Percentiles rank a stretch among this genome's conserved stretches.
Conservation (phyloP, 345 rosid genomes). For the Tarenaya hassleriana region DNA sequence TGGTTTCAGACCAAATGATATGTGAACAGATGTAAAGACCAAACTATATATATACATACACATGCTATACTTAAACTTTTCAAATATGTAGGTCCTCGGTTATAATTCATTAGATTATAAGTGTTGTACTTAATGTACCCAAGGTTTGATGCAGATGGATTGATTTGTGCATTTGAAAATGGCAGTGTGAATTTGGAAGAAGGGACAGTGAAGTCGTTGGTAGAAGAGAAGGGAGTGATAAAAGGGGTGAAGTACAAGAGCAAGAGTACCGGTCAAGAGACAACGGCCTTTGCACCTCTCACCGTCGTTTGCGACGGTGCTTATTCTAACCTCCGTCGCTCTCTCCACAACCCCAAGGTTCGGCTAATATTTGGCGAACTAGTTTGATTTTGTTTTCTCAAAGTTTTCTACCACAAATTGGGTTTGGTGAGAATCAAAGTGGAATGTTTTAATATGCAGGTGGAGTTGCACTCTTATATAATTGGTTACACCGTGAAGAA, state of each 20-base stretch:
- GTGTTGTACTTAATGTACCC: too few species aligned
- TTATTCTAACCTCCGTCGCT: constrained; percentile 41
- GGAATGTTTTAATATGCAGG: constrained; percentile 28
- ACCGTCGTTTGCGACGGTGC: constrained; percentile 56
- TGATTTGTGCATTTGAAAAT: background rate
- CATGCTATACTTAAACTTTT: too few species aligned
- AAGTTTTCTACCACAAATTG: too few species aligned
- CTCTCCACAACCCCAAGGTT: constrained; percentile 40
- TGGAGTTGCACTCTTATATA: constrained; percentile 33
- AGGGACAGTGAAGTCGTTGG: constrained; percentile 44
- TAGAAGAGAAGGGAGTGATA: constrained; percentile 41
- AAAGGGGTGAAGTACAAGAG: constrained; percentile 43
- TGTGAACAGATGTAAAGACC: too few species aligned
- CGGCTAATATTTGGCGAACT: background rate
- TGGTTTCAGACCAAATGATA: too few species aligned
- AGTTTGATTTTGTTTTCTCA: background rate
- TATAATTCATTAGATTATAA: too few species aligned
- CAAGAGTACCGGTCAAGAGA: constrained; percentile 31
- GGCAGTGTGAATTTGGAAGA: constrained; percentile 39
- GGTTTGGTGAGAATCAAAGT: too few species aligned
- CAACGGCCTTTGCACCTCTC: constrained; percentile 38
- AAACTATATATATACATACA: too few species aligned
- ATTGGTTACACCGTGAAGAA: constrained; percentile 44
- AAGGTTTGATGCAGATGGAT: background rate
- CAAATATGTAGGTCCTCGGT: too few species aligned